phyloP scores from a whole-genome alignment of 2,329 filamentous ascomycete species.

The Harringtonia lauricola region DNA sequence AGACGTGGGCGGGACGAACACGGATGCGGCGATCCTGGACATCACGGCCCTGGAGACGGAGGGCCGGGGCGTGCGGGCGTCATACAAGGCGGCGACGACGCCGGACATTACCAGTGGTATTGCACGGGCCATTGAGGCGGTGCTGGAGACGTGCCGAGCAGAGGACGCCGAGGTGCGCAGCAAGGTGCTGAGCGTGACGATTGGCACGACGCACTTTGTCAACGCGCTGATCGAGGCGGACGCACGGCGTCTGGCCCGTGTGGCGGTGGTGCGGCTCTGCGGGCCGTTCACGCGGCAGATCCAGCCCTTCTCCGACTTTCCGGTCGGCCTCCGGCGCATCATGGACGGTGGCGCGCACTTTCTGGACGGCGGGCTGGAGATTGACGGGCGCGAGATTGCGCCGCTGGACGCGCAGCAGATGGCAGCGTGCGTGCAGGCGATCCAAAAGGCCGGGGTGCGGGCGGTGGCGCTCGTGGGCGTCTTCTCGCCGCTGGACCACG shows the following conservation, averaged over 20 bases:
- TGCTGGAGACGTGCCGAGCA: slow-evolving; percentile 4
- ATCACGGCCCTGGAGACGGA: slow-evolving; percentile 22
- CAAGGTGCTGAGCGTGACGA: slow-evolving; percentile 28
- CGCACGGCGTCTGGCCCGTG: slow-evolving; percentile 30
- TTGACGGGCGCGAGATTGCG: slow-evolving; percentile 36
- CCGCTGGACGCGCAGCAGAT: slow-evolving; percentile 32
- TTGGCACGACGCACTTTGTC: slow-evolving; percentile 47
- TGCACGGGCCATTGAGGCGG: slow-evolving; percentile 6
- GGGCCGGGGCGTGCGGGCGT: slow-evolving; percentile 32
- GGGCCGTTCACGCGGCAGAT: slow-evolving; percentile 40
- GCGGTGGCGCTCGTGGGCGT: slow-evolving; percentile 37
- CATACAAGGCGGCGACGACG: slow-evolving; percentile 33
- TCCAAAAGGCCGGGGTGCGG: slow-evolving; percentile 30
- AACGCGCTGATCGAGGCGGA: slow-evolving; percentile 47
- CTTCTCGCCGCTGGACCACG: slow-evolving; percentile 41
- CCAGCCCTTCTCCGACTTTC: slow-evolving; percentile 43
- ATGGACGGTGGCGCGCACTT: slow-evolving; percentile 25
- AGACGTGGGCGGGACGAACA: slow-evolving; percentile 39
- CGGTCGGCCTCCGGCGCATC: slow-evolving; percentile 32
- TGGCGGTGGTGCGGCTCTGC: slow-evolving; percentile 43
- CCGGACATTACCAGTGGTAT: slow-evolving; percentile 12
- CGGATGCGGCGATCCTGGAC: slow-evolving; percentile 39
- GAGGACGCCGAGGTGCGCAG: slow-evolving; percentile 6
- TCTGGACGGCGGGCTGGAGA: slow-evolving; percentile 33
- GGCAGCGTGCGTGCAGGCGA: slow-evolving; percentile 23